These are phyloP conservation scores for Penicillium polonicum DNA, from an alignment of 2,329 filamentous ascomycete genomes.

Conservation along the genomic window DNA sequence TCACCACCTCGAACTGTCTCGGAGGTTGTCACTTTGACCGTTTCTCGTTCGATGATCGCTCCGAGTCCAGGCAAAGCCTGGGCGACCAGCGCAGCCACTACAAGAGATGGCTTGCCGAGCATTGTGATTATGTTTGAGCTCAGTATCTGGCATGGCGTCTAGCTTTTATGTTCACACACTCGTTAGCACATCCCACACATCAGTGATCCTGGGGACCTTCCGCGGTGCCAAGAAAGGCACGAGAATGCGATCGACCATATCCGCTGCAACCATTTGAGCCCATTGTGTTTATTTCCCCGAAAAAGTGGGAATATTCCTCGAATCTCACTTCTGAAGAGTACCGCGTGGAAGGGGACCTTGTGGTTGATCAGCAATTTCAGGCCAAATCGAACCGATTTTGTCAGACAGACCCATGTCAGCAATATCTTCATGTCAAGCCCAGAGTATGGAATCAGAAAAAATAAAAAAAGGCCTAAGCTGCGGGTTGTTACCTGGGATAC, in stretches of 20 bases:
- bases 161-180: neutral
- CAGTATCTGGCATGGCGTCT: neutral
- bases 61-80: constrained; percentile 2
- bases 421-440: neutral
- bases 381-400: neutral
- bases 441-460: neutral
- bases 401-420: neutral
- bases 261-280: neutral
- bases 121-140: neutral
- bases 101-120: constrained; percentile 1
- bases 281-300: neutral
- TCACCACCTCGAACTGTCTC: constrained; percentile 6
- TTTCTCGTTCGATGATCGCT: neutral
- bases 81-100: neutral
- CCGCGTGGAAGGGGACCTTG: constrained; percentile 7
- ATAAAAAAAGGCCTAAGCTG: too few species aligned
- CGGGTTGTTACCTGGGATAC: too few species aligned
- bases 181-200: neutral
- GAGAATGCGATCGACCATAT: constrained; percentile 3
- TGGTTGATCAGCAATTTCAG: neutral
- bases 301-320: neutral
- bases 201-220: constrained; percentile 4
- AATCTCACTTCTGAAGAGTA: neutral
- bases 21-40: constrained; percentile 7
- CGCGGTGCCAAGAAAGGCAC: constrained; percentile 2